Conservation (phyloP, 1,284 basidiomycete genomes). For the Blastosporella zonata region DNA sequence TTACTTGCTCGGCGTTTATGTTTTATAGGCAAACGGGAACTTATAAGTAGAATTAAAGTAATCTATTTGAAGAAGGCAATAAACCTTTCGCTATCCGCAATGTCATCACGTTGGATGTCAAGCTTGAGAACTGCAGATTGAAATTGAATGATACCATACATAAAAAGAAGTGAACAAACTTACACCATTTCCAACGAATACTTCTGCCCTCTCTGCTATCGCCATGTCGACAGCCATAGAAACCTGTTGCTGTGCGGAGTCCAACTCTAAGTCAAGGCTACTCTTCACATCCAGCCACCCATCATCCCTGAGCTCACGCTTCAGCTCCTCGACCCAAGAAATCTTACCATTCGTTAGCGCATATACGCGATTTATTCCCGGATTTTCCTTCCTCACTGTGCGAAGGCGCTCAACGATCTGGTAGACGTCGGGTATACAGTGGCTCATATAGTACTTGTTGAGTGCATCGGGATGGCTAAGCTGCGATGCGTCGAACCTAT, state of each 20-base stretch:
- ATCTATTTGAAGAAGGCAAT: constrained; percentile 32
- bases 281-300: constrained; percentile 49
- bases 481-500: constrained; percentile 41
- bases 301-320: constrained; percentile 38
- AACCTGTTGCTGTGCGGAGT: constrained; percentile 48
- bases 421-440: constrained; percentile 52
- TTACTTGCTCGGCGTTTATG: no score
- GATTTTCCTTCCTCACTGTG: constrained; percentile 34
- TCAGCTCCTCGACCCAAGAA: constrained; percentile 46
- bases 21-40: background rate
- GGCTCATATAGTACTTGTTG: constrained; percentile 48
- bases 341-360: constrained; percentile 55
- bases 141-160: background rate
- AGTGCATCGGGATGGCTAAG: constrained; percentile 22
- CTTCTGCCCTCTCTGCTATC: constrained; percentile 60
- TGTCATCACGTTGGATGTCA: constrained; percentile 52
- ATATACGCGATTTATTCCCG: constrained; percentile 24
- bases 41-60: constrained; percentile 32
- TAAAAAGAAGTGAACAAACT: constrained; percentile 26
- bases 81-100: constrained; percentile 45
- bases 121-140: constrained; percentile 48
- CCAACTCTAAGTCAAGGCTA: constrained; percentile 38
- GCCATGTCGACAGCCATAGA: constrained; percentile 67
- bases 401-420: constrained; percentile 47
- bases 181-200: constrained; percentile 77